Evolutionary conservation across 805 yeast species (phyloP), one percentile per base, ranked within the genome.

Genomic region (Blastobotrys americana): DNA sequence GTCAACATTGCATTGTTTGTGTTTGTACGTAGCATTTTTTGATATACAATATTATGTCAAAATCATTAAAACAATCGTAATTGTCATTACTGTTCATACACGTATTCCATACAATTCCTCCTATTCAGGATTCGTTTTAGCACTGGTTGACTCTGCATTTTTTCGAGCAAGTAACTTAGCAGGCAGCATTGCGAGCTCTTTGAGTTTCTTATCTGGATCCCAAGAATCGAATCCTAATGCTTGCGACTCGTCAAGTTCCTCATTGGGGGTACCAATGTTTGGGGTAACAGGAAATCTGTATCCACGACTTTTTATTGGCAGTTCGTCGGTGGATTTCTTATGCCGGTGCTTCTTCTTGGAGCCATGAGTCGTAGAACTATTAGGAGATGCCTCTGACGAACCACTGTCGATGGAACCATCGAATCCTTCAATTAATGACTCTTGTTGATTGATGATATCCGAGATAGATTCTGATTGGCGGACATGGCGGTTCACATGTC

Each of bases 151-250:
- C n/a, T n/a, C n/a, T n/a, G n/a, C n/a, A n/a, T n/a, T n/a, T n/a
- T n/a, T n/a, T 17, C 17, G 18, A 27, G 42, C 33, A 31, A 39
- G 17, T 20, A 39, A 23, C 8, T 23, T 16, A 5, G 42, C 42
- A 4, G 45, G 41, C 22, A 46, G 28, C 34, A 38, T 36, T n/a
- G 53, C 45, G 41, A 50, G 40, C 18, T 46, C 49, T 27, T 44
- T 43, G 5, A 55, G 49, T 17, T 54, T 51, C 13, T 40, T 21
- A 9, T 42, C 46, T 5, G 60, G 57, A 21, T 43, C 44, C 42
- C 50, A 39, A 16, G 25, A 5, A 10, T 36, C 39, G 13, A 16
- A 17, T 16, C 6, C 37, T 17, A 34, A 6, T n/a, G 20, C 20
- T 36, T 20, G 39, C 20, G 10, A 8, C 31, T 25, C 31, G 10